Base-by-base conservation (phyloP, 805 yeast genomes). In the Candida ulmi region DNA sequence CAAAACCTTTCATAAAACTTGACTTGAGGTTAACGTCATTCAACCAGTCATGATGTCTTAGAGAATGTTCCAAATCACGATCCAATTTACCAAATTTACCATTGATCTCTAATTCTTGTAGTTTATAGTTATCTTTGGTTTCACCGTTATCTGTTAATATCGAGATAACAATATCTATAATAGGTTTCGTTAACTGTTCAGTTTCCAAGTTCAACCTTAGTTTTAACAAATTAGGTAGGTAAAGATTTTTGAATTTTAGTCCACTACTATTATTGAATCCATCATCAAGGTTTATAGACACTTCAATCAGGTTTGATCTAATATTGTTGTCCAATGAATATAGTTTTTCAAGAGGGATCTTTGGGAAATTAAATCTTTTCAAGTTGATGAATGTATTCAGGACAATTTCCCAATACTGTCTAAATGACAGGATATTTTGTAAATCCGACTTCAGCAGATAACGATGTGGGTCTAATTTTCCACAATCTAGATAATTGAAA, bases 341-440 rank as follows among this genome's bases (percentile, higher is more conserved):
- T 15, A 52, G 17, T 30, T 38, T 49, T 9, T 47, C 50, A 11
- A 51, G 33, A n/a, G 55, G 46, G 2, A 47, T 19, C 33, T 43
- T 46, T 5, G 54, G 54, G 13, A 47, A 36, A 2, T 37, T 17
- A 8, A 50, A 44, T 11, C 33, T 32, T 28, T 40, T 52, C 23
- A 52, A 30, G 19, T 42, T 44, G 5, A 36, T 33, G 11, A 47
- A 39, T 6, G 37, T 18, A 17, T 47, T 48, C 2, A 50, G n/a
- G 2, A 45, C 52, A 2, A 37, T 30, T n/a, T 45, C 51, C 50
- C 51, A 50, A 18, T 43, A 45, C 34, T 52, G 55, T 28, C 57
- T 42, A 12, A 54, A 30, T 5, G 31, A 23, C 25, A 54, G 31
- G 2, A 50, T 40, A 21, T 46, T 37, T 9, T 38, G 37, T 13